Base-by-base conservation (phyloP, 495 filamentous ascomycete species). In the Aspergillus indologenus region DNA sequence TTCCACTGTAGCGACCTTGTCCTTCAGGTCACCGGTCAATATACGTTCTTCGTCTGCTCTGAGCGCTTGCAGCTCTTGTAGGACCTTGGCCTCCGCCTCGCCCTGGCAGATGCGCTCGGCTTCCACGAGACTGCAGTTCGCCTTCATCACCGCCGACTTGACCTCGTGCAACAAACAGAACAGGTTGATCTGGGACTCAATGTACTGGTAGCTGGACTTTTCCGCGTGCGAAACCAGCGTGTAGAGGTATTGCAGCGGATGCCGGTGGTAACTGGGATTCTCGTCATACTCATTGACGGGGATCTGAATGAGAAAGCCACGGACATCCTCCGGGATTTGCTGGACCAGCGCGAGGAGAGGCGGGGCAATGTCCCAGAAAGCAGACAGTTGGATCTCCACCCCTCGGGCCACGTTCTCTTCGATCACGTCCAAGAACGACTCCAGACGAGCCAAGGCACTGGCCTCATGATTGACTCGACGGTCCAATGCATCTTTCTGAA, bases 281-380 rank as follows among this genome's bases (percentile, higher is more conserved):
- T 98, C 94, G 12, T 85, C 83, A 62, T 85, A 90, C 70, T 98
- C 94, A 24, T 82, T 71, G 0, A 78, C 63, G 0, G 94, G 94
- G 51, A 98, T 85, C 55, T 81, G 78, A 26, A 88, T 70, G 23
- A 81, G 61, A 70, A 89, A 87, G 53, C 85, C 82, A 11, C 70
- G 61, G 55, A 90, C 81, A 21, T 74, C 52, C 5, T 72, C 63
- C 0, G 91, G 92, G 17, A 97, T 83, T 64, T 88, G 88, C 63
- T 94, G 87, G 5, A 92, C 81, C 20, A 96, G 71, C 1, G 85
- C 80, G 11, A 87, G 78, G 0, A 98, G 81, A 1, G 84, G 81
- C 1, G 95, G 95, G 0, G 92, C 94, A 62, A 98, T 96, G 65
- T 98, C 95, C 94, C 94, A 98, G 75, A 97, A 98, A 3, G 91